Conservation (phyloP, 1,284 basidiomycete genomes). For the Cutaneotrichosporon sp. region DNA sequence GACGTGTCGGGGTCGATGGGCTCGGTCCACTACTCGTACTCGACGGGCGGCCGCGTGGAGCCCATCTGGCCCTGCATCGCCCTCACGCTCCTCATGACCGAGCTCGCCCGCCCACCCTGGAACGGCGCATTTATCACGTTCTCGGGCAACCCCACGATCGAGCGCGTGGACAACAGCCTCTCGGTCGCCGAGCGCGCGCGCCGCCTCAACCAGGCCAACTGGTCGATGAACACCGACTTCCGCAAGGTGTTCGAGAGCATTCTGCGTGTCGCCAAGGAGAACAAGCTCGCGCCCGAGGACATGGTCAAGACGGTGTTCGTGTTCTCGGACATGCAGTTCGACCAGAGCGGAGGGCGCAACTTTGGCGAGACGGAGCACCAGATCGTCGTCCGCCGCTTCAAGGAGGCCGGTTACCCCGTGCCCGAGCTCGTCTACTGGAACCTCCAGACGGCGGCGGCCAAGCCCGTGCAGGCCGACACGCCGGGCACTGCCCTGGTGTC, state of each 20-base stretch:
- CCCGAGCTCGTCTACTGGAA: conserved; percentile 61
- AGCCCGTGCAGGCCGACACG: conserved; percentile 59
- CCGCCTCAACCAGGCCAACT: conserved; percentile 54
- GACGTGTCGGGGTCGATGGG: conserved; percentile 76
- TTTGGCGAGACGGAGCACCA: conserved; percentile 66
- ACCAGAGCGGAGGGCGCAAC: conserved; percentile 43
- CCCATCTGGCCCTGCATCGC: conserved; percentile 66
- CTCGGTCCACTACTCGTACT: background rate
- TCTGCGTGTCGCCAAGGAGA: conserved; percentile 61
- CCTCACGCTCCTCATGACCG: conserved; percentile 66
- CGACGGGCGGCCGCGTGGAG: conserved; percentile 13
- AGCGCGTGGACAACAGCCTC: conserved; percentile 57
- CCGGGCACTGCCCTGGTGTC: conserved; percentile 67
- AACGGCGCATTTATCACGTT: conserved; percentile 68
- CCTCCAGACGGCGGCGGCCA: conserved; percentile 40
- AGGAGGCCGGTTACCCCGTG: conserved; percentile 64
- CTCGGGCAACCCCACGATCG: conserved; percentile 58
- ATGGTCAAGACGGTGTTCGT: conserved; percentile 74
- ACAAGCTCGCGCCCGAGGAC: conserved; percentile 63
- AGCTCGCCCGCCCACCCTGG: conserved; percentile 66
- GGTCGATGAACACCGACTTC: conserved; percentile 65
- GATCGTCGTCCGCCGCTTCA: conserved; percentile 60
- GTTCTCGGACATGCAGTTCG: conserved; percentile 77
- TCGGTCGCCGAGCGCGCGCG: conserved; percentile 52
- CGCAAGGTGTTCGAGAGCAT: conserved; percentile 46